Evolutionary conservation across 2,329 filamentous ascomycete species (phyloP), one percentile per base, ranked within the genome.

Genomic region (Rhinocladiella similis): DNA sequence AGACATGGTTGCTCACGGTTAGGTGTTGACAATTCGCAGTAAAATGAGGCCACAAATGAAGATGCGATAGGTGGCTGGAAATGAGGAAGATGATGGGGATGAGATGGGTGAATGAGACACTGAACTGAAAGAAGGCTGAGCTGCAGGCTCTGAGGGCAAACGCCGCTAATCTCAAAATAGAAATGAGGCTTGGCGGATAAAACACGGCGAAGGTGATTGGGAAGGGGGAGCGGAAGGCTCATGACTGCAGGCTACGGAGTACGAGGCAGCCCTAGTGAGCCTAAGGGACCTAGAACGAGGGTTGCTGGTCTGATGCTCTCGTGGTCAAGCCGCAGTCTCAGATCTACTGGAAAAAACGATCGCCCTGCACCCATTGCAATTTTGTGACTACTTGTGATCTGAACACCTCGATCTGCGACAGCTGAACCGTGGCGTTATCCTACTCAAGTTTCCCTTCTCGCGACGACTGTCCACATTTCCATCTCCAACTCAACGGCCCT

Each of bases 1-100:
- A 38, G 56, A 59, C 54, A 62, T 59, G 46, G 29, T 54, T 27
- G 27, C 10, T 9, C 29, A 33, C 29, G 10, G 29, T 33, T 9
- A 33, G 29, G 29, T 33, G 29, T 33, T 12, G 29, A 33, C 10
- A 7, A 33, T 33, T 12, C 5, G 3, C 10, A 27, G 39, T 48
- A 51, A 33, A 42, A 27, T 39, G 36, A 41, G 47, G 50, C 39
- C 18, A 27, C 50, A 38, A 50, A 54, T 50, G 36, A 46, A 10
- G 36, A 52, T 54, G 43, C 33, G 39, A 29, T 19, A 22, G 20
- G 18, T 38, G 53, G 39, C 50, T 53, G 53, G 45, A 19, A 25
- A 48, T 33, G 10, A 33, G n/a, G 29, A 33, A 33, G 29, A 12
- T 12, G 29, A 33, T 10, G 29, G 29, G 10, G 46, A 36, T 50